Percentiles rank a stretch among this genome's conserved stretches.
Conservation (phyloP, 148 eudicot species). For the Rhododendron kiyosumense region DNA sequence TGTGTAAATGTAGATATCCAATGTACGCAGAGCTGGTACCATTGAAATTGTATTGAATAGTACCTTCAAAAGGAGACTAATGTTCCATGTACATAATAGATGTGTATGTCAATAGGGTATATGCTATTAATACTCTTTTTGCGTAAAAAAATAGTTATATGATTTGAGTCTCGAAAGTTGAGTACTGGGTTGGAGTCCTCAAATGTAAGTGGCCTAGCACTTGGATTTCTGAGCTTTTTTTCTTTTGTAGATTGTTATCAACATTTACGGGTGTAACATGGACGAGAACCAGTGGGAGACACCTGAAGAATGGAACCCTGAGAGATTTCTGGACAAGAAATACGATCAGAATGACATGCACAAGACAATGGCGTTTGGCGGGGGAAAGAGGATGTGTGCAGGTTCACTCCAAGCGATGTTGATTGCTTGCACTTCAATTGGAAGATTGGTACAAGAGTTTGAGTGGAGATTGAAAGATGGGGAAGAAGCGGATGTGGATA, state of each 20-base stretch:
- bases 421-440: constrained; percentile 57
- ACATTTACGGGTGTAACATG: constrained; percentile 81
- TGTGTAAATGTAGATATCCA: neutral
- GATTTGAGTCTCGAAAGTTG: neutral
- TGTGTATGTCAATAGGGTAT: neutral
- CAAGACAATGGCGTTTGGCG: constrained; percentile 94
- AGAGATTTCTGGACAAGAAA: constrained; percentile 53
- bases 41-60: neutral
- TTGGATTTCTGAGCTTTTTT: neutral
- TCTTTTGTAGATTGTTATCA: constrained; percentile 56
- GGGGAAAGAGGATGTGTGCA: constrained; percentile 79
- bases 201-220: neutral
- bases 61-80: neutral
- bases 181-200: neutral
- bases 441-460: constrained; percentile 73
- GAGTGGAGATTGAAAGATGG: constrained; percentile 62
- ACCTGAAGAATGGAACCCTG: constrained; percentile 83
- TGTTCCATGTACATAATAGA: neutral
- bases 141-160: no score
- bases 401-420: constrained; percentile 79
- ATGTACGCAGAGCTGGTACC: neutral
- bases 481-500: constrained; percentile 66
- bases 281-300: constrained; percentile 70
- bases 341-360: constrained; percentile 49
- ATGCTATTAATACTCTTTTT: neutral